Percentiles rank a stretch among this genome's conserved stretches.
Conservation (phyloP, 805 yeast species). For the Metschnikowia reukaufii region DNA sequence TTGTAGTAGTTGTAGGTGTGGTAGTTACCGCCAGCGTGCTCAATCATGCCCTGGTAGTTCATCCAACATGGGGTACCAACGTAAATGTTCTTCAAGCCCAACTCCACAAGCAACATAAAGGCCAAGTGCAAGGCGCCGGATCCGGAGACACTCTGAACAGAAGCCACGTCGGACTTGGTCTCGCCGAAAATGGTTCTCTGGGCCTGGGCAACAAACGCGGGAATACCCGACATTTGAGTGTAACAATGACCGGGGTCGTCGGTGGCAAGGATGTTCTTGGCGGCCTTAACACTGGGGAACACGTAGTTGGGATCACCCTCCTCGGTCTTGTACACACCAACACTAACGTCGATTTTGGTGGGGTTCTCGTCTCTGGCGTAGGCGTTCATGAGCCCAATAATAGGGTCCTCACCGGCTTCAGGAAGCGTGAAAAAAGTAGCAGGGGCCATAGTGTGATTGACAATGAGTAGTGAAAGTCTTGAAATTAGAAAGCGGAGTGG, state of each 20-base stretch:
- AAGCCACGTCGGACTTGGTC: constrained; percentile 28
- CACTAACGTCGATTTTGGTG: constrained; percentile 40
- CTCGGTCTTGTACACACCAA: constrained; percentile 48
- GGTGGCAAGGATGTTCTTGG: constrained; percentile 31
- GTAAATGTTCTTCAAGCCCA: constrained; percentile 25
- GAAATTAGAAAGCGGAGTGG: too few species aligned
- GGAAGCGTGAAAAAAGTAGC: constrained; percentile 13
- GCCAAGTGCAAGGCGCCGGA: constrained; percentile 45
- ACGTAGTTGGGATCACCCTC: constrained; percentile 32
- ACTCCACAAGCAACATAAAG: constrained; percentile 23
- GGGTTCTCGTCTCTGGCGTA: constrained; percentile 28
- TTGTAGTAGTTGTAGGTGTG: constrained; percentile 34
- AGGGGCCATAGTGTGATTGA: neutral
- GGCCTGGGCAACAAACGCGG: constrained; percentile 36
- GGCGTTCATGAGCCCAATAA: constrained; percentile 18
- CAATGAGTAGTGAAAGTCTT: too few species aligned
- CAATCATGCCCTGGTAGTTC: constrained; percentile 39
- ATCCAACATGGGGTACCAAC: constrained; percentile 43
- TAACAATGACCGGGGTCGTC: constrained; percentile 47
- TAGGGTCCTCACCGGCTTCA: constrained; percentile 18
- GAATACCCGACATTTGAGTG: constrained; percentile 43
- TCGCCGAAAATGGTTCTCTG: constrained; percentile 39
- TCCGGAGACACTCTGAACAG: constrained; percentile 43
- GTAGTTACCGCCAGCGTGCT: constrained; percentile 29
- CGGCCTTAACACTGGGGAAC: constrained; percentile 39